Evolutionary conservation across 495 filamentous ascomycete species (phyloP).

Genomic region (Daldinia grandis): DNA sequence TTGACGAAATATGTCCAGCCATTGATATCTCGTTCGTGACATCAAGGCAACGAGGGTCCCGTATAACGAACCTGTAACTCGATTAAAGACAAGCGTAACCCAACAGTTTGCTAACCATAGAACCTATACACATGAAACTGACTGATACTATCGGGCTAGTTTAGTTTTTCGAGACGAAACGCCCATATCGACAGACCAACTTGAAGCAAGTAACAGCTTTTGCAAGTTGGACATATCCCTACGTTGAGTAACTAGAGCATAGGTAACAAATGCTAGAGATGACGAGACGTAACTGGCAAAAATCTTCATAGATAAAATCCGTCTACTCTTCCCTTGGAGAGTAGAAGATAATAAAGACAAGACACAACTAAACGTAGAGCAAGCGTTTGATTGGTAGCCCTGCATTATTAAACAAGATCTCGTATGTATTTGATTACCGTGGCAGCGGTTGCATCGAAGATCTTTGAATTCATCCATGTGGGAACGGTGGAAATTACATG

Average conservation of each 20-base stretch:
- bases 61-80: not conserved
- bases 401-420: constrained; percentile 30
- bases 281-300: not conserved
- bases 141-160: not conserved
- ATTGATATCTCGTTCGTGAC: not conserved
- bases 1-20: not conserved
- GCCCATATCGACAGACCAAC: not conserved
- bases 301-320: not conserved
- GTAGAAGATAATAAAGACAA: not conserved
- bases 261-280: not conserved
- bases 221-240: not conserved
- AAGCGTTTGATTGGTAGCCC: constrained; percentile 19
- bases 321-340: not conserved
- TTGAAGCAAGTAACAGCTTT: not conserved
- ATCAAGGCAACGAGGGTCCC: not conserved
- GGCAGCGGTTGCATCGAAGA: constrained; percentile 22
- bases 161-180: not conserved
- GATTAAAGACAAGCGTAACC: not conserved
- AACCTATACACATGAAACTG: not conserved
- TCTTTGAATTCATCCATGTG: constrained; percentile 22
- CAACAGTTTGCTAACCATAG: not conserved
- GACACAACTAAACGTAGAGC: not conserved
- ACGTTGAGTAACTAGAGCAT: not conserved
- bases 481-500: constrained; percentile 30
- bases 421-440: constrained; percentile 38